Conservation (phyloP, 306 rosid genomes). For the Arachis stenosperma region DNA sequence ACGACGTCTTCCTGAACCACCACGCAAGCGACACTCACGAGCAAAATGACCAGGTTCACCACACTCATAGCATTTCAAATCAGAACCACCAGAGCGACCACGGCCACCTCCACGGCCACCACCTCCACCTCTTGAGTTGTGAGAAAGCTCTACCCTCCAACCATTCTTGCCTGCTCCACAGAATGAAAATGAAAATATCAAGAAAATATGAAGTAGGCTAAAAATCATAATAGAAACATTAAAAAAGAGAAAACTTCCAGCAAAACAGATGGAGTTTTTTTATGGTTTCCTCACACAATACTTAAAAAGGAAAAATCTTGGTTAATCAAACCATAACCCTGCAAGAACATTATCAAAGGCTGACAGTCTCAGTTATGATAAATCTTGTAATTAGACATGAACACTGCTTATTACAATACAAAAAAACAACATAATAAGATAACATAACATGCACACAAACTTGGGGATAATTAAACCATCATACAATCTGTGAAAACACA, state of each 20-base stretch:
- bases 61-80: slow-evolving; percentile 95
- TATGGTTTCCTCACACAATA: neutral
- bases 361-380: neutral
- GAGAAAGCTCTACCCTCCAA: slow-evolving; percentile 99
- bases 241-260: neutral
- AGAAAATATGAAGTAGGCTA: neutral
- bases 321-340: slow-evolving; percentile 22
- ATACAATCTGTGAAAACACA: slow-evolving; percentile 8
- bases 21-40: slow-evolving; percentile 92
- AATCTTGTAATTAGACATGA: neutral
- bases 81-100: slow-evolving; percentile 95
- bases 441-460: neutral
- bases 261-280: neutral
- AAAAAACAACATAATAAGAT: neutral
- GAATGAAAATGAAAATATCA: slow-evolving; percentile 7
- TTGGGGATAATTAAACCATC: neutral
- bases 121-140: slow-evolving; percentile 87
- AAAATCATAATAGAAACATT: neutral
- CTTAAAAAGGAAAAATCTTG: slow-evolving; percentile 6
- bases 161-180: slow-evolving; percentile 83
- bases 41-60: slow-evolving; percentile 99
- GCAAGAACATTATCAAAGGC: slow-evolving; percentile 10
- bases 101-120: slow-evolving; percentile 77
- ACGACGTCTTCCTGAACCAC: slow-evolving; percentile 91
- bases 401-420: neutral